A percentile compares a stretch with the other conserved stretches of the same genome.
phyloP scores from a whole-genome alignment of 2,329 filamentous ascomycete genomes.

The Dactylonectria estremocensis region DNA sequence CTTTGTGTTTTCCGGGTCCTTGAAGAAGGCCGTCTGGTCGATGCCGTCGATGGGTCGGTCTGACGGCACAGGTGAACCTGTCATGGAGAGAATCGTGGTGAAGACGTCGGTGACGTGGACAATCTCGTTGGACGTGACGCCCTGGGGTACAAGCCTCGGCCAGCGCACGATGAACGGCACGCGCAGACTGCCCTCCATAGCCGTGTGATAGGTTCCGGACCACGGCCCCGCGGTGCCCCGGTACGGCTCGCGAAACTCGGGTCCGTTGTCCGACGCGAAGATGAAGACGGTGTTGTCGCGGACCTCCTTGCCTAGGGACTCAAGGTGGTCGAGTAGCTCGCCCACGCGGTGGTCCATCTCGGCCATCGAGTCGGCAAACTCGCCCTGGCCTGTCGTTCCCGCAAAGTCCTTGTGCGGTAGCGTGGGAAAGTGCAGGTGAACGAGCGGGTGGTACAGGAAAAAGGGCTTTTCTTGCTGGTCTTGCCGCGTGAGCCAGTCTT shows the following conservation, averaged over 20 bases:
- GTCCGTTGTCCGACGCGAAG: slow-evolving; percentile 55
- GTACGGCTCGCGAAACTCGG: slow-evolving; percentile 53
- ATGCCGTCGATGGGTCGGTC: slow-evolving; percentile 53
- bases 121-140: slow-evolving; percentile 48
- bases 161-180: slow-evolving; percentile 55
- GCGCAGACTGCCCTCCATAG: slow-evolving; percentile 55
- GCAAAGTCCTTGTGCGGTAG: slow-evolving; percentile 50
- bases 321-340: slow-evolving; percentile 52
- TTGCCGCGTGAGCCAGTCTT: slow-evolving; percentile 50
- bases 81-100: slow-evolving; percentile 49
- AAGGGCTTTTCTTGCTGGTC: slow-evolving; percentile 45
- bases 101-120: slow-evolving; percentile 55
- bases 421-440: slow-evolving; percentile 54
- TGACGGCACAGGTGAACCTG: slow-evolving; percentile 34
- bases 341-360: slow-evolving; percentile 54
- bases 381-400: slow-evolving; percentile 48
- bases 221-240: slow-evolving; percentile 53
- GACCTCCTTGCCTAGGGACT: slow-evolving; percentile 40
- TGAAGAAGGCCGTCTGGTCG: slow-evolving; percentile 49
- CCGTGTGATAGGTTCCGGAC: slow-evolving; percentile 55
- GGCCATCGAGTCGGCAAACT: slow-evolving; percentile 53
- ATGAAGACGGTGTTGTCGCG: slow-evolving; percentile 53
- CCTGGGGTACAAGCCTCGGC: slow-evolving; percentile 49
- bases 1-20: slow-evolving; percentile 34
- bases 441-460: slow-evolving; percentile 53